Evolutionary conservation across 1,284 basidiomycete species (phyloP).

Genomic region (Sanghuangporus sanghuang): DNA sequence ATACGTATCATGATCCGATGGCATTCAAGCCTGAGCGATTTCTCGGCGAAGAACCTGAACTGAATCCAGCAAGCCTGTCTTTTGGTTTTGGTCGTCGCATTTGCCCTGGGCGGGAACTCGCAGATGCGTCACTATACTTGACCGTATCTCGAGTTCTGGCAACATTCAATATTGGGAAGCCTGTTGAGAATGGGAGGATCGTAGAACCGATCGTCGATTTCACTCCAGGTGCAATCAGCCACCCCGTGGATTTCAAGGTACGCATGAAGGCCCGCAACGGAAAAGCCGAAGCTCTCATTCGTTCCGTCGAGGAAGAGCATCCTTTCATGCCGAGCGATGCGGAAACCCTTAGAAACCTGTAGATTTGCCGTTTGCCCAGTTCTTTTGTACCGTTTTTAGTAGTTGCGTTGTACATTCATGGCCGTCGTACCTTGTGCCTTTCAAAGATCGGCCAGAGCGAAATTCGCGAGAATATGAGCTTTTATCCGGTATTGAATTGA

Average conservation of each 20-base stretch:
- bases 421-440: background rate
- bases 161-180: slow-evolving; percentile 16
- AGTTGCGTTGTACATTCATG: background rate
- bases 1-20: slow-evolving; percentile 22
- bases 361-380: background rate
- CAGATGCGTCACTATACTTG: slow-evolving; percentile 15
- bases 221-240: slow-evolving; percentile 1
- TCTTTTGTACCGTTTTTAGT: background rate
- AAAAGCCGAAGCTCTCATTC: slow-evolving; percentile 5
- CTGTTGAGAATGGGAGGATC: background rate
- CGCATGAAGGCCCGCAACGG: background rate
- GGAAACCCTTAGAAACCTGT: background rate
- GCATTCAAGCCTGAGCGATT: slow-evolving; percentile 28
- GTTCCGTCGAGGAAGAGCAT: slow-evolving; percentile 5
- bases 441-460: background rate
- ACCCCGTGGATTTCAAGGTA: slow-evolving; percentile 1
- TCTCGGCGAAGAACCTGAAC: slow-evolving; percentile 15
- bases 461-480: no score
- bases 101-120: slow-evolving; percentile 18
- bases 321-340: slow-evolving; percentile 6
- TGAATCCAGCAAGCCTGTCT: slow-evolving; percentile 1
- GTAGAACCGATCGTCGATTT: background rate
- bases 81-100: slow-evolving; percentile 17
- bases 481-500: no score
- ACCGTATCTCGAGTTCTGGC: slow-evolving; percentile 14